phyloP scores from a whole-genome alignment of 345 rosid species.

The Salix dunnii region DNA sequence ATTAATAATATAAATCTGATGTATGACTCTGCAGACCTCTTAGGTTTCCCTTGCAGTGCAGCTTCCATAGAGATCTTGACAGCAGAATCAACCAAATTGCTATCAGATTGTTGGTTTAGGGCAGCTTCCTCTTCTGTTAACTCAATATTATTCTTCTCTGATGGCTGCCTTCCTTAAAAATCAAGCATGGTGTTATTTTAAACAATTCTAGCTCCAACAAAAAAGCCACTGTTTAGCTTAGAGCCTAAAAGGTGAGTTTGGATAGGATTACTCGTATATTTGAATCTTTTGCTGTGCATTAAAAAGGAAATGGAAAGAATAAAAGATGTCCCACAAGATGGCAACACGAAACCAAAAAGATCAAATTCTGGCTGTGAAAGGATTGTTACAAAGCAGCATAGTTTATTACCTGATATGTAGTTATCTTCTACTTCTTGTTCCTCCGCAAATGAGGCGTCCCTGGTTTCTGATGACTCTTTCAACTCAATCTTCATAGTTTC shows the following conservation, averaged over 20 bases:
- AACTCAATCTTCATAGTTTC: constrained; percentile 14
- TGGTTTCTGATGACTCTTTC: constrained; percentile 20
- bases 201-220: background rate
- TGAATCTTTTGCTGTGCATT: background rate
- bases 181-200: constrained; percentile 21
- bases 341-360: background rate
- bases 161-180: constrained; percentile 61
- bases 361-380: background rate
- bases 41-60: constrained; percentile 61
- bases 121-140: constrained; percentile 27
- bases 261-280: background rate
- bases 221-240: constrained; percentile 1
- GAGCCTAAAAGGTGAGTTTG: background rate
- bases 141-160: constrained; percentile 23
- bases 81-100: constrained; percentile 24
- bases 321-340: background rate
- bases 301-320: background rate
- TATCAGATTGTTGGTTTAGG: constrained; percentile 26
- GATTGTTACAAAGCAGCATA: background rate
- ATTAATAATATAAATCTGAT: background rate
- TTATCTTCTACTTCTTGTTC: constrained; percentile 20
- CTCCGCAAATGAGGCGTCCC: constrained; percentile 1
- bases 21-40: constrained; percentile 45
- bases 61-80: constrained; percentile 28
- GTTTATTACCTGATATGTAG: constrained; percentile 28